These are phyloP conservation scores for Lumnitzera racemosa DNA, from an alignment of 345 rosid genomes.

Conservation along the genomic window DNA sequence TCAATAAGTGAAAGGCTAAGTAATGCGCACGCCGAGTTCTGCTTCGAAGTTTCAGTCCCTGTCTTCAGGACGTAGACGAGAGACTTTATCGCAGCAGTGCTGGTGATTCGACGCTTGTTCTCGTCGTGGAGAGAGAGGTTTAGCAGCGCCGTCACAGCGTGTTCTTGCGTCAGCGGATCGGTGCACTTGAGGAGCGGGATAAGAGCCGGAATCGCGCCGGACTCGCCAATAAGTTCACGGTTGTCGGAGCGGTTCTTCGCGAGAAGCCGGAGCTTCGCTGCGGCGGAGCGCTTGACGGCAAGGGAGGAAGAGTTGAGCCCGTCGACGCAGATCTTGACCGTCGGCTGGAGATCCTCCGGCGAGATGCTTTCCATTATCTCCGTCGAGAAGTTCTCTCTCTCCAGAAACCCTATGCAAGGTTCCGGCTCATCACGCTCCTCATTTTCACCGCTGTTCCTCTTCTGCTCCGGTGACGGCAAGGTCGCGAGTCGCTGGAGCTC, in stretches of 20 bases:
- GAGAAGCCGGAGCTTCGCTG: slow-evolving; percentile 75
- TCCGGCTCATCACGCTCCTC: slow-evolving; percentile 35
- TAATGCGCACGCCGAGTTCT: slow-evolving; percentile 89
- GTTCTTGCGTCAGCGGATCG: slow-evolving; percentile 94
- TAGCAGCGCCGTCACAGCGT: slow-evolving; percentile 81
- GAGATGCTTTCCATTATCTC: slow-evolving; percentile 92
- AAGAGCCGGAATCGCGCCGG: slow-evolving; percentile 83
- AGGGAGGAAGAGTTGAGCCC: slow-evolving; percentile 69
- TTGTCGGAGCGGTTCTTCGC: slow-evolving; percentile 88
- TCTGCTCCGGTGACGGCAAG: slow-evolving; percentile 42
- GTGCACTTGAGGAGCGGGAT: slow-evolving; percentile 72
- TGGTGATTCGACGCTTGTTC: slow-evolving; percentile 51
- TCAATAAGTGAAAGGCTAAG: slow-evolving; percentile 77
- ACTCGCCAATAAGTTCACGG: slow-evolving; percentile 80
- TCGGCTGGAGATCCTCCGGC: slow-evolving; percentile 95
- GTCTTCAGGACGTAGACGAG: slow-evolving; percentile 80
- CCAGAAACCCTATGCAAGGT: slow-evolving; percentile 76
- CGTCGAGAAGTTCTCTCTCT: slow-evolving; percentile 77
- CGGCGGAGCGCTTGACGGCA: slow-evolving; percentile 82
- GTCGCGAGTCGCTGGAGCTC: slow-evolving; percentile 86
- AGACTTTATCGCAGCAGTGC: slow-evolving; percentile 77
- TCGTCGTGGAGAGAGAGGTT: slow-evolving; percentile 76
- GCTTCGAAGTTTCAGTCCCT: slow-evolving; percentile 93
- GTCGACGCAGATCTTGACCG: slow-evolving; percentile 83
- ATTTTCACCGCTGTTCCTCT: slow-evolving; percentile 10